These are phyloP conservation scores for Ciborinia camelliae DNA, from an alignment of 2,329 filamentous ascomycete species.

Conservation along the genomic window DNA sequence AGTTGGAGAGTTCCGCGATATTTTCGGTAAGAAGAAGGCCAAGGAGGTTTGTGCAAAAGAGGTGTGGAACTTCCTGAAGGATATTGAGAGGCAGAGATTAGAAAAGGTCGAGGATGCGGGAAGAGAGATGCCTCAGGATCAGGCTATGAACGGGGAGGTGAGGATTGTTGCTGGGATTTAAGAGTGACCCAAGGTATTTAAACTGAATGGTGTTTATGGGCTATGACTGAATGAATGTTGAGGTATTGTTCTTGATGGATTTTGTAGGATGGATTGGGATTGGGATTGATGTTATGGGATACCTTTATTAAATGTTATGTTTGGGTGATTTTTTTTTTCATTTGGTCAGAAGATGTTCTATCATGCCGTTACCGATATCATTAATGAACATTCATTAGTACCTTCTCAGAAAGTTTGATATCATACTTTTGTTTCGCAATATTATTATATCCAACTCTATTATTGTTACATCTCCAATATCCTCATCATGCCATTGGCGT, in stretches of 20 bases:
- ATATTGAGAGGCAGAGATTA: conserved; percentile 36
- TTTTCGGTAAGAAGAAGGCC: conserved; percentile 48
- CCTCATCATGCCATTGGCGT: no score
- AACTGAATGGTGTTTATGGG: not conserved
- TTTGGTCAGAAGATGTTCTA: not conserved
- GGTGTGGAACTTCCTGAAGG: conserved; percentile 41
- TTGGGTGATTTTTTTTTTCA: not conserved
- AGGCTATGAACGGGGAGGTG: not conserved
- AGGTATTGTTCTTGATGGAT: not conserved
- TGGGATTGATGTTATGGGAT: not conserved
- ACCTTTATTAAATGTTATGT: no score
- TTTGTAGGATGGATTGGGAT: not conserved
- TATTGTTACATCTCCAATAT: no score
- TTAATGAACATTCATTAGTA: not conserved
- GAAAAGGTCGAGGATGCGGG: conserved; percentile 20
- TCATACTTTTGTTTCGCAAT: not conserved
- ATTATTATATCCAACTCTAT: no score
- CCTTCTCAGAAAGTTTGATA: not conserved
- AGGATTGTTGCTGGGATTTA: not conserved
- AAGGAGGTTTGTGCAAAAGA: conserved; percentile 47
- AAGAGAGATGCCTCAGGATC: not conserved
- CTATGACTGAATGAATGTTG: no score
- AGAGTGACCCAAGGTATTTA: no score
- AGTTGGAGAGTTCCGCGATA: conserved; percentile 42
- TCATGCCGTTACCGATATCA: not conserved